Evolutionary conservation across 1,284 basidiomycete genomes (phyloP), one percentile per base, ranked within the genome.

Genomic region (Porogramme epimiltina): DNA sequence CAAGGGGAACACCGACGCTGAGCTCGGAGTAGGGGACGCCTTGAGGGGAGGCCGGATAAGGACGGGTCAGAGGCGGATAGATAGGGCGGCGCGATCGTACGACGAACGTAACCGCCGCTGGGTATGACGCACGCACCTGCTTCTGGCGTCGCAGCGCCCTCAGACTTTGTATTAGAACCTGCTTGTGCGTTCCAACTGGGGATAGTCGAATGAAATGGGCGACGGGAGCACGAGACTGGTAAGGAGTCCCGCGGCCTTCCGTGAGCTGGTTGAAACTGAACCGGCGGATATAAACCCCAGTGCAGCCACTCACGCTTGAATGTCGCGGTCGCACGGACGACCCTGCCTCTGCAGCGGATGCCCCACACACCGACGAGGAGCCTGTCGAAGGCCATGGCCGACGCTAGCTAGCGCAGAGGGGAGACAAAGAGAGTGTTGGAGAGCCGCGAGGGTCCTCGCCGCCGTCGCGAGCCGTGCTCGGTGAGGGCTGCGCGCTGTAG

Each of bases 1-100:
- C 91, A 49, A 79, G 77, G 9, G 90, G 90, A 22, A 90, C 80
- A 34, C 91, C 91, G 58, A 93, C 76, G n/a, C 79, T 84, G 41
- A 93, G 74, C 22, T 82, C 78, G 2, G 85, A 80, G 69, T 92
- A 93, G 19, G 87, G 84, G 49, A 75, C 75, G 19, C 87, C 87
- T 77, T 69, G 36, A 41, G 34, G 26, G 18, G 28, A 5, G n/a
- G 34, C 8, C 5, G 34, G 34, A 16, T 37, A 6, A 37, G 16
- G 34, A 9, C n/a, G 10, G 33, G 34, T 11, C 4, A 25, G 28
- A 34, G 40, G 44, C 24, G 42, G 48, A 45, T 37, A 23, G 36
- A 45, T 36, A n/a, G n/a, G n/a, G n/a, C n/a, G n/a, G 19, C 24
- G 28, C 28, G 16, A 37, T 37, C 34, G 34, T 18, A 37, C 13